phyloP scores from a whole-genome alignment of 2,329 filamentous ascomycete genomes.

The Penicillium sp. region DNA sequence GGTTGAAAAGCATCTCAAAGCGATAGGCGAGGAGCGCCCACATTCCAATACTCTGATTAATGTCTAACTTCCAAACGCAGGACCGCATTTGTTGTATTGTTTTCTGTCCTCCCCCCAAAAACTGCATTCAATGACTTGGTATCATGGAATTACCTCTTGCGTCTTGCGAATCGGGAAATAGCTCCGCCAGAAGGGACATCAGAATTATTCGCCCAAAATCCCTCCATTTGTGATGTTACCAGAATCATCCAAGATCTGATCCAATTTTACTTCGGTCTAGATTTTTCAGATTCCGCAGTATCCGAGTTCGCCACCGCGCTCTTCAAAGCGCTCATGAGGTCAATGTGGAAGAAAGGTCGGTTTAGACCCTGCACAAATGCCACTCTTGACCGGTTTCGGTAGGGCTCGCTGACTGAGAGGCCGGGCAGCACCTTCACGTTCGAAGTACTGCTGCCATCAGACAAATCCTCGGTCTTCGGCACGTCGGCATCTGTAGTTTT shows the following conservation, averaged over 20 bases:
- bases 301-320: slow-evolving; percentile 77
- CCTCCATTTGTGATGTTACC: no score
- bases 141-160: no score
- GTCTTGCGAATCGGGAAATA: no score
- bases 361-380: slow-evolving; percentile 84
- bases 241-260: no score
- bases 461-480: slow-evolving; percentile 25
- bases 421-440: slow-evolving; percentile 48
- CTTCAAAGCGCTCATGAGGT: slow-evolving; percentile 85
- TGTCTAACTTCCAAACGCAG: slow-evolving; percentile 5
- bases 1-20: slow-evolving; percentile 54
- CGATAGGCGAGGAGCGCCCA: slow-evolving; percentile 31
- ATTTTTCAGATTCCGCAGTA: no score
- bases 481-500: slow-evolving; percentile 35
- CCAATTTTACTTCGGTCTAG: no score
- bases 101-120: no score
- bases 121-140: no score
- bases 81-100: slow-evolving; percentile 4
- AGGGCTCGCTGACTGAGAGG: slow-evolving; percentile 54
- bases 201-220: no score
- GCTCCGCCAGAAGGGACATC: no score
- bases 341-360: slow-evolving; percentile 89
- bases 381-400: slow-evolving; percentile 44
- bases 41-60: not conserved
- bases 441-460: slow-evolving; percentile 32